These are phyloP conservation scores for Poa annua DNA, from an alignment of 176 grass and related monocot genomes.

Conservation along the genomic window DNA sequence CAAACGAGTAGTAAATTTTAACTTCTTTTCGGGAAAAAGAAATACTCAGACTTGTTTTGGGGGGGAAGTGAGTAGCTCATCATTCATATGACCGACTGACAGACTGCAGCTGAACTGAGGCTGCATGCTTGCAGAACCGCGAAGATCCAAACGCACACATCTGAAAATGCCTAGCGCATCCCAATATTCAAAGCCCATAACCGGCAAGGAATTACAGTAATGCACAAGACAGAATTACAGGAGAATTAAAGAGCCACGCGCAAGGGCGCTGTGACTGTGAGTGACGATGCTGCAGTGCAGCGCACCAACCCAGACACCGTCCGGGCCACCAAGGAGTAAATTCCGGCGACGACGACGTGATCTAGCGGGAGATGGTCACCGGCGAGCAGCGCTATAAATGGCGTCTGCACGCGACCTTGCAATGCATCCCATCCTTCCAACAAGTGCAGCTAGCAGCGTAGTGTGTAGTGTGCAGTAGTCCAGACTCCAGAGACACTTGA, in stretches of 20 bases:
- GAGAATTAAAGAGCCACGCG: not conserved
- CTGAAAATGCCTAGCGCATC: not conserved
- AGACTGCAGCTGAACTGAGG: not conserved
- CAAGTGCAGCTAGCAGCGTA: slow-evolving; percentile 4
- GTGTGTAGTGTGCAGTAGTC: not conserved
- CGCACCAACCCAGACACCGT: slow-evolving; percentile 32
- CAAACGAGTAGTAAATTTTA: no score
- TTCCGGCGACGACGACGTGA: not conserved
- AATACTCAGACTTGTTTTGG: no score
- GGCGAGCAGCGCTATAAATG: slow-evolving; percentile 1
- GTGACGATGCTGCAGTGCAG: not conserved
- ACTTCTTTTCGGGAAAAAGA: no score
- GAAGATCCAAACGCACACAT: not conserved
- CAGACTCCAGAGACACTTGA: not conserved
- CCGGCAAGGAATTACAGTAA: not conserved
- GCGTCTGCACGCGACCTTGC: not conserved
- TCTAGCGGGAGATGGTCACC: not conserved
- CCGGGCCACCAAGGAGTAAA: not conserved
- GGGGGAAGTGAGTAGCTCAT: slow-evolving; percentile 14
- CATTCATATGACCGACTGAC: not conserved
- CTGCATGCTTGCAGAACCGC: not conserved
- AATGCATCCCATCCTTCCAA: not conserved
- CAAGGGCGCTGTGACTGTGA: not conserved
- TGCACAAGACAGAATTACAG: not conserved
- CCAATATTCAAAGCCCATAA: not conserved